A percentile compares a stretch with the other conserved stretches of the same genome.
phyloP scores from a whole-genome alignment of 768 basidiomycete species.

The Xerocomellus amylosporus region DNA sequence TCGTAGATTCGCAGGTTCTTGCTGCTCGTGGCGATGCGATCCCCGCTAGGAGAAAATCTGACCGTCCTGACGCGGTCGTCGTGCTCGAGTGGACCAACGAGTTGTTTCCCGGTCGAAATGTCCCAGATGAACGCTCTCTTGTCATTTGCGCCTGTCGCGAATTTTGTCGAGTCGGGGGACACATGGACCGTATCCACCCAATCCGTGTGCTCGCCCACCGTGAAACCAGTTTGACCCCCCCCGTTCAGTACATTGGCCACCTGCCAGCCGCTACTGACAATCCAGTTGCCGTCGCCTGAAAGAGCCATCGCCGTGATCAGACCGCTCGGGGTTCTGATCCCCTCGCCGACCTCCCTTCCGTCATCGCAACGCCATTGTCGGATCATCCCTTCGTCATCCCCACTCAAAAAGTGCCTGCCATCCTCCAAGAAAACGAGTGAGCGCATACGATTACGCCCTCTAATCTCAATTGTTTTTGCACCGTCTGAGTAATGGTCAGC shows the following conservation, averaged over 20 bases:
- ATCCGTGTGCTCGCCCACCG: neutral
- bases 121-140: conserved; percentile 2
- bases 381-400: neutral
- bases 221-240: neutral
- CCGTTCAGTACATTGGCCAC: neutral
- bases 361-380: neutral
- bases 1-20: neutral
- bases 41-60: conserved; percentile 7
- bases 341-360: neutral
- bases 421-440: neutral
- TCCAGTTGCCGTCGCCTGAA: neutral
- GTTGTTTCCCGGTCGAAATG: conserved; percentile 1
- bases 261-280: neutral
- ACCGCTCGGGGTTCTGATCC: neutral
- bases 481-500: neutral
- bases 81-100: conserved; percentile 6
- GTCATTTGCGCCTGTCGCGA: conserved; percentile 1
- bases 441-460: neutral
- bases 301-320: neutral
- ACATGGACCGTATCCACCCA: conserved; percentile 1
- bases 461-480: neutral
- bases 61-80: neutral
- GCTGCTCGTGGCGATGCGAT: conserved; percentile 1
- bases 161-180: neutral
- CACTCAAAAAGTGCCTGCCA: neutral